These are phyloP conservation scores for Arthrocladium fulminans DNA, from an alignment of 2,329 filamentous ascomycete species.

Conservation along the genomic window DNA sequence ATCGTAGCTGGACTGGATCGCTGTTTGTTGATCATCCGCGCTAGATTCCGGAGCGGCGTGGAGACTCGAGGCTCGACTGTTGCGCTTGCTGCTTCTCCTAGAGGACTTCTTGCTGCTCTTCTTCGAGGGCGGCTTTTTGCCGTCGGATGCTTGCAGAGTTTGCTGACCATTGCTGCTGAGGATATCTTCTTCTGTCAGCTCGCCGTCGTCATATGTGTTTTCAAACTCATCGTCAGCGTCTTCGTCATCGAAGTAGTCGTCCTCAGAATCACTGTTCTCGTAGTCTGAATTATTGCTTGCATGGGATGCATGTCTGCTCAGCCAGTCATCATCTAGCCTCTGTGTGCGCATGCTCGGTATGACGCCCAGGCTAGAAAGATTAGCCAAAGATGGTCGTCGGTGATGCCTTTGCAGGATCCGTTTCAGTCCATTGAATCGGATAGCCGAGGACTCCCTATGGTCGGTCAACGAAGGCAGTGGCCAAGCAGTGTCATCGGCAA, in stretches of 20 bases:
- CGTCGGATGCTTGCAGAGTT: constrained; percentile 5
- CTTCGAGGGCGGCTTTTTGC: constrained; percentile 14
- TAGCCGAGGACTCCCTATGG: constrained; percentile 33
- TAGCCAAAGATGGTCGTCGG: constrained; percentile 42
- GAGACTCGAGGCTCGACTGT: constrained; percentile 8
- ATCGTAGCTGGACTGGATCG: not conserved
- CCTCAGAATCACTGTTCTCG: constrained; percentile 37
- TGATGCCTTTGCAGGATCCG: constrained; percentile 54
- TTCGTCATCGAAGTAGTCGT: constrained; percentile 28
- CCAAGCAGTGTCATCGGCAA: constrained; percentile 41
- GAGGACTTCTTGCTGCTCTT: constrained; percentile 17
- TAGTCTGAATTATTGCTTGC: not conserved
- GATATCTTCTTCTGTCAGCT: constrained; percentile 9
- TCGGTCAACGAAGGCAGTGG: constrained; percentile 46
- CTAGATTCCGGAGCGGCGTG: not conserved
- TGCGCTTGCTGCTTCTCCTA: constrained; percentile 8
- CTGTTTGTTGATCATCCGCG: not conserved
- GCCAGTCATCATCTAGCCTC: constrained; percentile 54
- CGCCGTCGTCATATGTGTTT: constrained; percentile 12
- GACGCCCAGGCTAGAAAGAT: constrained; percentile 48
- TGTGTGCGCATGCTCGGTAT: constrained; percentile 69
- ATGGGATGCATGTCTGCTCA: constrained; percentile 40
- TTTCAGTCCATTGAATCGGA: constrained; percentile 50
- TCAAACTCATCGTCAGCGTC: constrained; percentile 18
- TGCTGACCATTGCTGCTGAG: constrained; percentile 33